phyloP scores from a whole-genome alignment of 2,329 filamentous ascomycete genomes.

The Leptographium procerum region DNA sequence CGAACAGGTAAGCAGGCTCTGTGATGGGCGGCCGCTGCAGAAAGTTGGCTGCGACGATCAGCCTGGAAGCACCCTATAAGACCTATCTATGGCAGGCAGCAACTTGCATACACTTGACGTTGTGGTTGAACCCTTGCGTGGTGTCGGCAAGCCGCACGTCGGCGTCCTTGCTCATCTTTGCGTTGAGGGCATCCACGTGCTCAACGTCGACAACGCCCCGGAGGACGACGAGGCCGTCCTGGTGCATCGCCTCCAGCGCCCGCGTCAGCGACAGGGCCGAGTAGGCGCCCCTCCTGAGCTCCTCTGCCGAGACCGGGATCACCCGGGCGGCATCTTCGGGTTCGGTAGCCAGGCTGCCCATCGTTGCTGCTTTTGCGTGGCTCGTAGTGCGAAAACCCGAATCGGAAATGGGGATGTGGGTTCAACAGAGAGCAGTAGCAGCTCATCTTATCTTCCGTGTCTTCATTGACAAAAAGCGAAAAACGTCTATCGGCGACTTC shows the following conservation, averaged over 20 bases:
- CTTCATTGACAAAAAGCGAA: too few species aligned
- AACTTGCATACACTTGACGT: constrained; percentile 12
- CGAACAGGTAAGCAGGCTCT: constrained; percentile 19
- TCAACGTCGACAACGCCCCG: constrained; percentile 12
- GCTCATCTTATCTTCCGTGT: too few species aligned
- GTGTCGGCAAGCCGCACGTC: constrained; percentile 11
- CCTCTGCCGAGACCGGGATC: background rate
- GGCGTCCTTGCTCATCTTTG: constrained; percentile 13
- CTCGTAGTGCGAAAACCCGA: too few species aligned
- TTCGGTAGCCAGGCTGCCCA: background rate
- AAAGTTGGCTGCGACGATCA: constrained; percentile 19
- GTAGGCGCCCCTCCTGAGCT: constrained; percentile 1
- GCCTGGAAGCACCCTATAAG: background rate
- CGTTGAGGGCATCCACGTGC: constrained; percentile 13
- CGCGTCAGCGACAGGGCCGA: constrained; percentile 2
- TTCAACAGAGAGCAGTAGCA: background rate
- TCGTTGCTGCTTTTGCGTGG: background rate
- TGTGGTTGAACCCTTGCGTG: constrained; percentile 13
- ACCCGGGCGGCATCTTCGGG: background rate
- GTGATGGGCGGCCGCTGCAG: constrained; percentile 25
- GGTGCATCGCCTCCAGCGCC: constrained; percentile 14
- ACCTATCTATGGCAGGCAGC: background rate
- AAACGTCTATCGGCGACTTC: too few species aligned
- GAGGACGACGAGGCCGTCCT: constrained; percentile 16
- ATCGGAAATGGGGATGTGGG: too few species aligned